Evolutionary conservation across 305 asterid species (phyloP), one percentile per base, ranked within the genome.

Genomic region (Vinca major): DNA sequence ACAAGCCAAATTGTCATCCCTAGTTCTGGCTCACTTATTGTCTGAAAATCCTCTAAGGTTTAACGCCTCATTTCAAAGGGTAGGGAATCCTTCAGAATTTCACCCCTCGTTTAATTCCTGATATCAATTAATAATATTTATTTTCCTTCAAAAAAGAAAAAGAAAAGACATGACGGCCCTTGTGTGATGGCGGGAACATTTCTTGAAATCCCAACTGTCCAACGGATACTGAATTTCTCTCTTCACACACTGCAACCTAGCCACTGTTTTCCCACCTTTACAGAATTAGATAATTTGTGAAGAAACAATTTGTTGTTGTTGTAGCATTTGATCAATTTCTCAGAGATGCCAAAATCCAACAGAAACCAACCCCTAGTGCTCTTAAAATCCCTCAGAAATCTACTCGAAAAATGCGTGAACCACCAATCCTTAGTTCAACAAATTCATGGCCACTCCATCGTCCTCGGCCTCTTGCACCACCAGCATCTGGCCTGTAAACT

Each of bases 401-500:
- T 81, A n/a, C 75, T 86, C 45, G 77, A 67, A 41, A 78, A 73
- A 77, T 78, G 78, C 41, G 76, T 80, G 67, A 62, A 50, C 80
- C 69, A 77, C 74, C 75, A 65, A 76, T 74, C 66, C 51, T 51
- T 79, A 14, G 75, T 87, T 66, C 75, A 81, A 57, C 82, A 84
- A 80, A 84, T 87, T 26, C 90, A 84, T 26, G 79, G 84, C 56
- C 80, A 68, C 54, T 71, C 82, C 67, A 76, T 79, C 60, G 68
- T 75, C 10, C 71, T 67, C 16, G 88, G 86, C 64, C 44, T 77
- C 68, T 83, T 82, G 8, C 51, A 37, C n/a, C 77, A 77, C 44
- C 84, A 80, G 57, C 71, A 71, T 20, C 71, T 82, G 53, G 78
- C 86, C 41, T 83, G 91, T 77, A 75, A 84, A 75, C 36, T 89